Percentiles rank a stretch among this genome's conserved stretches.
phyloP scores from a whole-genome alignment of 2,329 filamentous ascomycete genomes.

The Pseudogymnoascus sp. region DNA sequence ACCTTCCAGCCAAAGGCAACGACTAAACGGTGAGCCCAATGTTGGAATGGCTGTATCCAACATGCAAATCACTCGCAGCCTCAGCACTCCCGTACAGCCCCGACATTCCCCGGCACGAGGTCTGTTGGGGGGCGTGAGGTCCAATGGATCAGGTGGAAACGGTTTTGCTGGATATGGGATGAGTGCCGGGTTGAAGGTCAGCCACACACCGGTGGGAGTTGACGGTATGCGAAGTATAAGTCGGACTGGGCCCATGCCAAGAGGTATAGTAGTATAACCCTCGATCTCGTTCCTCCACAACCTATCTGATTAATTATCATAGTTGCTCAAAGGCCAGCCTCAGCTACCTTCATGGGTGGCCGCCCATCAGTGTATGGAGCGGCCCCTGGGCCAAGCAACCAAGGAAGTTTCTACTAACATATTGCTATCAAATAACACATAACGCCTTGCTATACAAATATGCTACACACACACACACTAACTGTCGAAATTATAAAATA shows the following conservation, averaged over 20 bases:
- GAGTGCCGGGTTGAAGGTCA: slow-evolving; percentile 29
- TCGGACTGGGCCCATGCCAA: not conserved
- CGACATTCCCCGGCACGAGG: slow-evolving; percentile 5
- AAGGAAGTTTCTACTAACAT: not conserved
- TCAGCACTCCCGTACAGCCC: slow-evolving; percentile 18
- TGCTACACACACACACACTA: not conserved
- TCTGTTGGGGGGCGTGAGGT: slow-evolving; percentile 18
- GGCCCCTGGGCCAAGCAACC: not conserved
- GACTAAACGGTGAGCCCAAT: slow-evolving; percentile 13
- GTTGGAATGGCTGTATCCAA: slow-evolving; percentile 15
- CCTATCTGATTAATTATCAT: not conserved
- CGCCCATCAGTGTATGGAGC: not conserved
- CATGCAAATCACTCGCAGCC: slow-evolving; percentile 15
- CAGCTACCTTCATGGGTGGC: not conserved
- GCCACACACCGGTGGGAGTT: slow-evolving; percentile 18
- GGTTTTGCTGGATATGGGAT: slow-evolving; percentile 28
- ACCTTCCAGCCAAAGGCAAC: slow-evolving; percentile 27
- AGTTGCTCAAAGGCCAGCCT: slow-evolving; percentile 5
- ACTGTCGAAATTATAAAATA: not conserved
- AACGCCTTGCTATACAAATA: not conserved
- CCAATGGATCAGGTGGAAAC: slow-evolving; percentile 15
- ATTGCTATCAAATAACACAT: not conserved
- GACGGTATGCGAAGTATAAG: not conserved
- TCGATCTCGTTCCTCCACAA: not conserved
- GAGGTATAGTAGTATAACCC: not conserved